A percentile compares a stretch with the other conserved stretches of the same genome.
These are phyloP conservation scores for Leccinum variicolor DNA, from an alignment of 768 basidiomycete species.

Conservation along the genomic window DNA sequence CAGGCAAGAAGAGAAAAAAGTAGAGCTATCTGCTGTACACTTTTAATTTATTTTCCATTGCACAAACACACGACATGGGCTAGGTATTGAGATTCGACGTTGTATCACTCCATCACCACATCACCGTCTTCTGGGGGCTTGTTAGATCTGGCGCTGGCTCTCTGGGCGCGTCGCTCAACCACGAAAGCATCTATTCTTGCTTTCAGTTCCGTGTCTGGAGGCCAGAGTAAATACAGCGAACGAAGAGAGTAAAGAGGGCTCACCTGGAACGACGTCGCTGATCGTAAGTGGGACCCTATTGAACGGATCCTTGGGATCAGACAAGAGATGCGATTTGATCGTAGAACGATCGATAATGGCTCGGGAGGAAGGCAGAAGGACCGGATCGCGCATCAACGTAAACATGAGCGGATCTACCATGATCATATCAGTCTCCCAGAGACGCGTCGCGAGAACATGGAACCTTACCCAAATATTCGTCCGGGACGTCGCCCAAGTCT, in stretches of 20 bases:
- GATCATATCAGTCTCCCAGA: neutral
- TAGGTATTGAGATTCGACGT: constrained; percentile 4
- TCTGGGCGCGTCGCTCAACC: constrained; percentile 49
- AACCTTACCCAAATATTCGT: constrained; percentile 84
- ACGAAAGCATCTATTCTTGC: constrained; percentile 71
- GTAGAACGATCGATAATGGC: constrained; percentile 82
- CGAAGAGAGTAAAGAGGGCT: constrained; percentile 21
- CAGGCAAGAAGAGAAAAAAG: constrained; percentile 32
- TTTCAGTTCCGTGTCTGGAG: constrained; percentile 65
- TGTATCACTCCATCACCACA: constrained; percentile 21
- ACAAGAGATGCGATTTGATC: constrained; percentile 92
- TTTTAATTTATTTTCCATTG: constrained; percentile 3
- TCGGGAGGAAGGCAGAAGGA: constrained; percentile 80
- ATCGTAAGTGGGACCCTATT: constrained; percentile 81
- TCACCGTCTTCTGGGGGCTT: constrained; percentile 29
- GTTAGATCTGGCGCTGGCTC: constrained; percentile 13
- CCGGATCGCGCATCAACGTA: constrained; percentile 94
- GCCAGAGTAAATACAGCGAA: constrained; percentile 6
- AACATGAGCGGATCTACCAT: constrained; percentile 80
- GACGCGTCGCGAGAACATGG: constrained; percentile 20
- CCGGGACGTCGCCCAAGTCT: constrained; percentile 88
- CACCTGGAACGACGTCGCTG: constrained; percentile 77
- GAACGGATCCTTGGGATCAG: constrained; percentile 92
- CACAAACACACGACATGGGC: neutral
- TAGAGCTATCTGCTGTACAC: constrained; percentile 12